Evolutionary conservation across 371 early-diverging fungal genomes (phyloP).

Genomic region (Mucor velutinosus): DNA sequence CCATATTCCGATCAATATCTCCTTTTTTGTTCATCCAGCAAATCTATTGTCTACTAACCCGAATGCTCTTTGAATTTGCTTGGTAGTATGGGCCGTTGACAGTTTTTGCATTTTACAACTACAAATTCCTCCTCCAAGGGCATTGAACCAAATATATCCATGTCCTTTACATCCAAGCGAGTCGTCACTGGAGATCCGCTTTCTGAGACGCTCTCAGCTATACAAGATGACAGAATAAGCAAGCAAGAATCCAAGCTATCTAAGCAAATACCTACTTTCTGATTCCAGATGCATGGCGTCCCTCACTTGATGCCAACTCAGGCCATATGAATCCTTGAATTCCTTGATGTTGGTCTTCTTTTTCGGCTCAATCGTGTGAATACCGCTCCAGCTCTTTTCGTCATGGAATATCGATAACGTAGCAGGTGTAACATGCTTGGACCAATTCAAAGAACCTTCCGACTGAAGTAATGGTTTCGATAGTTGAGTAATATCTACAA

Average conservation of each 20-base stretch:
- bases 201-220: constrained; percentile 24
- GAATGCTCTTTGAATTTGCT: constrained; percentile 43
- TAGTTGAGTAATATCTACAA: constrained; percentile 37
- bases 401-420: constrained; percentile 49
- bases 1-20: constrained; percentile 15
- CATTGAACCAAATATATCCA: constrained; percentile 42
- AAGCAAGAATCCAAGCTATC: background rate
- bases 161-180: constrained; percentile 32
- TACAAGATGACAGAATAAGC: background rate
- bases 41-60: constrained; percentile 22
- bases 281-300: constrained; percentile 21
- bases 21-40: constrained; percentile 1
- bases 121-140: constrained; percentile 52
- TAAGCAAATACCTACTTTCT: constrained; percentile 15
- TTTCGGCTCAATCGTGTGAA: constrained; percentile 8
- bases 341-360: constrained; percentile 17
- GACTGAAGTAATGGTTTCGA: constrained; percentile 36
- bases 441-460: constrained; percentile 30
- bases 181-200: constrained; percentile 30
- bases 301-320: constrained; percentile 18
- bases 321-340: constrained; percentile 17
- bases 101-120: constrained; percentile 43
- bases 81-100: constrained; percentile 39
- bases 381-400: constrained; percentile 39
- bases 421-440: constrained; percentile 46